Percentiles rank a stretch among this genome's conserved stretches.
phyloP scores from a whole-genome alignment of 805 yeast species.

The Spathaspora hagerdaliae region DNA sequence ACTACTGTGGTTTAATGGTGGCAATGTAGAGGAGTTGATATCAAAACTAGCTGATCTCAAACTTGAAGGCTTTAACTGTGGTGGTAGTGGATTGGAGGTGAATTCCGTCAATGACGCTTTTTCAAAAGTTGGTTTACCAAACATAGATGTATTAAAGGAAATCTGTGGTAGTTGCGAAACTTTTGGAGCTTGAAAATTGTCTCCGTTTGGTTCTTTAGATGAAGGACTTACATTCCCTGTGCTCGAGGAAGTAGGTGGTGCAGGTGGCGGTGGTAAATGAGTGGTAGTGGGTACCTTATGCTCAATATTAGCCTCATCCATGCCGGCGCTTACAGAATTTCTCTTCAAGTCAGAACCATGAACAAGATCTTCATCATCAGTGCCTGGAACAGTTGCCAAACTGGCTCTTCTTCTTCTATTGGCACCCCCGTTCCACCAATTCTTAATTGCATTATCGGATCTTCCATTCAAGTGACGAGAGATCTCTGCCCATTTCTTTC shows the following conservation, averaged over 20 bases:
- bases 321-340: not conserved
- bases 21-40: slow-evolving; percentile 13
- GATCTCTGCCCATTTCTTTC: slow-evolving; percentile 92
- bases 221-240: slow-evolving; percentile 1
- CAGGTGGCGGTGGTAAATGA: slow-evolving; percentile 8
- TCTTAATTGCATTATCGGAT: slow-evolving; percentile 86
- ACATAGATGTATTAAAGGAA: slow-evolving; percentile 41
- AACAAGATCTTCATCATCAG: not conserved
- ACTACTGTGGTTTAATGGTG: slow-evolving; percentile 17
- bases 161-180: slow-evolving; percentile 22
- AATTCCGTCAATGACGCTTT: not conserved
- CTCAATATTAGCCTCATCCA: not conserved
- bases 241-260: not conserved
- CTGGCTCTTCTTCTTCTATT: slow-evolving; percentile 62
- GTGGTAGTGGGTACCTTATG: not conserved
- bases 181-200: not conserved
- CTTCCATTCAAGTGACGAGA: slow-evolving; percentile 85
- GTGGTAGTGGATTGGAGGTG: slow-evolving; percentile 5
- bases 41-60: slow-evolving; percentile 25
- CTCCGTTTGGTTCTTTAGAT: not conserved
- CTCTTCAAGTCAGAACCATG: not conserved
- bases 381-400: slow-evolving; percentile 1
- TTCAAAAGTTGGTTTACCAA: slow-evolving; percentile 10
- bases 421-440: slow-evolving; percentile 97
- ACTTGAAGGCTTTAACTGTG: slow-evolving; percentile 5